Conservation (phyloP, 352 stramenopile genomes). For the Pythium phragmitis region DNA sequence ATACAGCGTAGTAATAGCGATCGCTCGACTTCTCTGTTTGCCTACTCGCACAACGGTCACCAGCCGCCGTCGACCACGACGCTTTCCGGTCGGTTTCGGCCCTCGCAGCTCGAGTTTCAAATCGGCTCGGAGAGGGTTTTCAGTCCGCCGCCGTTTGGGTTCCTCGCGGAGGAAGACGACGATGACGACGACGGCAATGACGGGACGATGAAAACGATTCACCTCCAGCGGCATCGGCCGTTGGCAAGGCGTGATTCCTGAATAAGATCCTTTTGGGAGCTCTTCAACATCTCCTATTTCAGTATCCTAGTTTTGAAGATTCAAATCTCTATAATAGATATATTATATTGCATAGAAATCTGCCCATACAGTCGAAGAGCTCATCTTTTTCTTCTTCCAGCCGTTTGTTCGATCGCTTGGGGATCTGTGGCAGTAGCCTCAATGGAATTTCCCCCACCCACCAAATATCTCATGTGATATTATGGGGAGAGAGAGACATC, state of each 20-base stretch:
- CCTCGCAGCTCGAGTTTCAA: slow-evolving; percentile 21
- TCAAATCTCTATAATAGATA: not conserved
- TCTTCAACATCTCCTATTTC: too few relatives aligned
- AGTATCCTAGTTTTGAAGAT: too few relatives aligned
- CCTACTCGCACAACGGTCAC: not conserved
- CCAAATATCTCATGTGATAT: too few relatives aligned
- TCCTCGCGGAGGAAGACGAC: not conserved
- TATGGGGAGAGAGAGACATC: too few relatives aligned
- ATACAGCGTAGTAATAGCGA: not conserved
- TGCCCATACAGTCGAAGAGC: too few relatives aligned
- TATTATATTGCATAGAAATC: not conserved
- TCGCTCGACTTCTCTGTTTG: not conserved
- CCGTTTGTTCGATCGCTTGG: too few relatives aligned
- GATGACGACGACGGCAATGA: not conserved
- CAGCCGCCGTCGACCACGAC: not conserved
- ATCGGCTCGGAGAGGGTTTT: not conserved
- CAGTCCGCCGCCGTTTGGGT: too few relatives aligned
- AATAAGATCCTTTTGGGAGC: not conserved
- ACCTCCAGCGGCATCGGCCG: not conserved
- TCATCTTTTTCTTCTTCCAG: too few relatives aligned
- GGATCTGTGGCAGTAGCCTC: too few relatives aligned
- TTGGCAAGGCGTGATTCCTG: not conserved
- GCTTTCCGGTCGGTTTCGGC: not conserved
- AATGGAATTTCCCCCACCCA: too few relatives aligned
- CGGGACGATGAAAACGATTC: not conserved